These are phyloP conservation scores for Choiromyces venosus DNA, from an alignment of 495 filamentous ascomycete species.

Conservation along the genomic window DNA sequence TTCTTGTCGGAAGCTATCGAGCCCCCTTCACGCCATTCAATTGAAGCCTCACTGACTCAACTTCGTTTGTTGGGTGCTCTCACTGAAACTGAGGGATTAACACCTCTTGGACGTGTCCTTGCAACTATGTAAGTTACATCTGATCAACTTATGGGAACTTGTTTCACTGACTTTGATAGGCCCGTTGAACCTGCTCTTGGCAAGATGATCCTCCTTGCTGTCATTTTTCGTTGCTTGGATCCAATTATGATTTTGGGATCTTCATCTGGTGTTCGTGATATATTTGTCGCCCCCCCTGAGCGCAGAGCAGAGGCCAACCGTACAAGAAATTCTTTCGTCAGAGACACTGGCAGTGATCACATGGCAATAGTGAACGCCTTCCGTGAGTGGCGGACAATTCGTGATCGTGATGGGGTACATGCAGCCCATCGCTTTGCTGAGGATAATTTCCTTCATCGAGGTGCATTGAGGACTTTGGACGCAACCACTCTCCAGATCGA, in stretches of 20 bases:
- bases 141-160: neutral
- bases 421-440: slow-evolving; percentile 42
- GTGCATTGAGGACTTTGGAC: slow-evolving; percentile 46
- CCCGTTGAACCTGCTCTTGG: slow-evolving; percentile 50
- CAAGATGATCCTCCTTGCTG: slow-evolving; percentile 56
- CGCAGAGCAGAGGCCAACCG: slow-evolving; percentile 39
- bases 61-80: slow-evolving; percentile 50
- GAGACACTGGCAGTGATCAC: slow-evolving; percentile 51
- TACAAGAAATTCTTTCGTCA: slow-evolving; percentile 45
- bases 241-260: slow-evolving; percentile 55
- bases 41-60: slow-evolving; percentile 48
- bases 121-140: slow-evolving; percentile 43
- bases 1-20: slow-evolving; percentile 53
- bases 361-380: slow-evolving; percentile 52
- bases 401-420: slow-evolving; percentile 38
- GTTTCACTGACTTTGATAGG: neutral
- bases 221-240: slow-evolving; percentile 59
- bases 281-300: slow-evolving; percentile 48
- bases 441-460: slow-evolving; percentile 45
- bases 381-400: slow-evolving; percentile 45
- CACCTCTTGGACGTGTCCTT: slow-evolving; percentile 51
- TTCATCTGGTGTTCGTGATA: slow-evolving; percentile 43
- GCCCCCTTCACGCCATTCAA: slow-evolving; percentile 47
- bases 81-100: slow-evolving; percentile 50
- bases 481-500: slow-evolving; percentile 48